Conservation (phyloP, 345 rosid species). For the Xanthoceras sorbifolium region DNA sequence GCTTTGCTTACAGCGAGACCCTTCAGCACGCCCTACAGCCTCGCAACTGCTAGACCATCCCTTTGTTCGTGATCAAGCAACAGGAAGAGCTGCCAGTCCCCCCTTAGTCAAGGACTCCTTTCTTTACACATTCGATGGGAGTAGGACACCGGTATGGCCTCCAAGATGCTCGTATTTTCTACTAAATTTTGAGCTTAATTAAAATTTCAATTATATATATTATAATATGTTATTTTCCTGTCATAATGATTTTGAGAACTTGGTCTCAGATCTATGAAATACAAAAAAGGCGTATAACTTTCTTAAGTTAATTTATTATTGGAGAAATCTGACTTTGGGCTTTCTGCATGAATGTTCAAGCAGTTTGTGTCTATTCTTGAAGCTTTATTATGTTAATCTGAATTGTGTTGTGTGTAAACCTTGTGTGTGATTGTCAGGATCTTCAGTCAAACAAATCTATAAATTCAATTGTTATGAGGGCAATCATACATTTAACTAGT, state of each 20-base stretch:
- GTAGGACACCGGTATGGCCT: slow-evolving; percentile 60
- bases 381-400: background rate
- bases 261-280: background rate
- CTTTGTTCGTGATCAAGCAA: slow-evolving; percentile 64
- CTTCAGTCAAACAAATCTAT: background rate
- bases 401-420: background rate
- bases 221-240: background rate
- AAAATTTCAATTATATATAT: background rate
- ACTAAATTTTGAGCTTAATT: background rate
- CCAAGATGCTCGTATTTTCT: background rate
- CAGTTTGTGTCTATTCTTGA: background rate
- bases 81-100: slow-evolving; percentile 49
- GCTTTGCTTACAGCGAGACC: slow-evolving; percentile 88
- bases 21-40: slow-evolving; percentile 83
- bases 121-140: slow-evolving; percentile 64
- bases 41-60: slow-evolving; percentile 73
- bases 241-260: slow-evolving; percentile 1
- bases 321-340: background rate
- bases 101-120: slow-evolving; percentile 57
- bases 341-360: background rate
- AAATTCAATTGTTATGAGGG: background rate
- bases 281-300: background rate
- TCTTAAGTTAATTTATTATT: background rate
- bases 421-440: background rate
- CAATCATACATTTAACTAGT: background rate